phyloP scores from a whole-genome alignment of 225 moss, liverwort and hornwort genomes.

The Polytrichum commune region DNA sequence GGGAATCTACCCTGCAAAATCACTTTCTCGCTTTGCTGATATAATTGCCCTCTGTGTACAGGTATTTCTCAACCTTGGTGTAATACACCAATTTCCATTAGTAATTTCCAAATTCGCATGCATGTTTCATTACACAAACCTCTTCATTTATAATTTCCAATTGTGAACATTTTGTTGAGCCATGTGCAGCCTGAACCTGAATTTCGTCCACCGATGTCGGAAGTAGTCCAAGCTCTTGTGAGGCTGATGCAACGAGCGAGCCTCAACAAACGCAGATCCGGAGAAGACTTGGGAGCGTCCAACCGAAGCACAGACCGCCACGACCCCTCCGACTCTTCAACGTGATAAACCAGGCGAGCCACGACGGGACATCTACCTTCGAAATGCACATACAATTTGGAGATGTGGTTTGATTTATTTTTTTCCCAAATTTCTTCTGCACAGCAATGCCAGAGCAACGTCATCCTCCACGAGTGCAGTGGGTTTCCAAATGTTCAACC shows the following conservation, averaged over 20 bases:
- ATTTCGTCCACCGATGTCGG: slow-evolving; percentile 75
- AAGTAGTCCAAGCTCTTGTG: slow-evolving; percentile 71
- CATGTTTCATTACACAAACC: not conserved
- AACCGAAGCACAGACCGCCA: slow-evolving; percentile 48
- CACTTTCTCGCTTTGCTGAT: slow-evolving; percentile 77
- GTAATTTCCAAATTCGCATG: not conserved
- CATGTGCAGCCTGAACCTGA: slow-evolving; percentile 68
- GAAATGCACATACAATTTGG: too few species aligned
- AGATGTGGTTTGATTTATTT: too few species aligned
- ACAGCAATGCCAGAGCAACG: not conserved
- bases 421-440: not conserved
- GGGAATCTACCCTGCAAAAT: slow-evolving; percentile 78
- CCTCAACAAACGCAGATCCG: slow-evolving; percentile 67
- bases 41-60: slow-evolving; percentile 69
- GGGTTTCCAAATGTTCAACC: not conserved
- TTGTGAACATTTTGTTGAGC: not conserved
- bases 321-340: slow-evolving; percentile 46
- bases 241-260: slow-evolving; percentile 73
- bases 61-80: slow-evolving; percentile 24
- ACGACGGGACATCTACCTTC: not conserved
- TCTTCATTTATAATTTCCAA: not conserved
- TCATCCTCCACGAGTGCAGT: not conserved
- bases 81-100: too few species aligned
- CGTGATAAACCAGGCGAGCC: slow-evolving; percentile 17
- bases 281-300: slow-evolving; percentile 63